Conservation (phyloP, 495 filamentous ascomycete genomes). For the Penicillium coprophilum region DNA sequence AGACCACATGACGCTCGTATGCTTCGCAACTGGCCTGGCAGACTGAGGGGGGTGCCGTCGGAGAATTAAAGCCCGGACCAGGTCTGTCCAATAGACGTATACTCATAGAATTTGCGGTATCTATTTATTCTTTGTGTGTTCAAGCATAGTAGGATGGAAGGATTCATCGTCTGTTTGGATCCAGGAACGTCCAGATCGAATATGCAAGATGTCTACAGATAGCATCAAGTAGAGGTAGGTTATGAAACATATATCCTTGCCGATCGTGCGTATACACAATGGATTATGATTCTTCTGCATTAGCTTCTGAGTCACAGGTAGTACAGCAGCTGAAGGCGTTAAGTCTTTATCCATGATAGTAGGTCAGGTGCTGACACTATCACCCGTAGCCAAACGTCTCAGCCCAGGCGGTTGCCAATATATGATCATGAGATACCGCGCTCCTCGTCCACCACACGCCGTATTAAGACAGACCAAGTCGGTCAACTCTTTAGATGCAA, state of each 20-base stretch:
- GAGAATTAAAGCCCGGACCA: constrained; percentile 25
- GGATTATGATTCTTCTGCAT: constrained; percentile 17
- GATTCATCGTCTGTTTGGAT: background rate
- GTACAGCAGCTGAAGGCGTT: constrained; percentile 22
- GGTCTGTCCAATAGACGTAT: background rate
- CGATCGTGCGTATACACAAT: constrained; percentile 4
- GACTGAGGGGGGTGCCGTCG: constrained; percentile 13
- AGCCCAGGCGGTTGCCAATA: constrained; percentile 1
- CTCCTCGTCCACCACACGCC: background rate
- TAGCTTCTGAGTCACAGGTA: constrained; percentile 17
- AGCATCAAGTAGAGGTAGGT: background rate
- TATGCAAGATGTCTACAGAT: background rate
- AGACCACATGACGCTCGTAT: constrained; percentile 25
- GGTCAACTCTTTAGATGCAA: constrained; percentile 15
- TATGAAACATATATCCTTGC: constrained; percentile 8
- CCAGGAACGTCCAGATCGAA: background rate
- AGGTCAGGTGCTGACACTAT: constrained; percentile 4
- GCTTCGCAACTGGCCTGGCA: constrained; percentile 24
- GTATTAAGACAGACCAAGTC: constrained; percentile 1
- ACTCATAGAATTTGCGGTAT: background rate
- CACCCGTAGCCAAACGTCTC: constrained; percentile 1
- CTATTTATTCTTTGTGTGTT: background rate
- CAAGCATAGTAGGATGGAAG: background rate
- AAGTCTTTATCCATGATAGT: constrained; percentile 2
- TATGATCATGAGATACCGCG: constrained; percentile 7